Base-by-base conservation (phyloP, 1,284 basidiomycete species). In the Wolfiporia cocos region DNA sequence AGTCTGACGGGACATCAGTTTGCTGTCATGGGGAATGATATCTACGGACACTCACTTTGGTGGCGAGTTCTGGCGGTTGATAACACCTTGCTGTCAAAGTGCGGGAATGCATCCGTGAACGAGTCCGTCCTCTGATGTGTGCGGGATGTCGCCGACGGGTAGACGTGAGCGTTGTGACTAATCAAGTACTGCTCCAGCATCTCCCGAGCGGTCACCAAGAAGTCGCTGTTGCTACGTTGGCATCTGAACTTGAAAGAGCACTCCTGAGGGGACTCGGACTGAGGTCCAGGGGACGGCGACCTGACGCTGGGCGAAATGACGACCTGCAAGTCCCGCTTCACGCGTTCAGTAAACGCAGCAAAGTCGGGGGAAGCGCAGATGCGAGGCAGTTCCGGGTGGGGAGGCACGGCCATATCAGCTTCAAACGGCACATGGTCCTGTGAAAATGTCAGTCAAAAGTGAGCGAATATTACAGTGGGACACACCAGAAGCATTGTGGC, bases 361-460 rank as follows among this genome's bases (percentile, higher is more conserved):
- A 95, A 98, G 37, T 97, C 93, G 17, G 82, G 67, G 5, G 86
- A 86, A 20, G 76, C 65, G 56, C 85, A 81, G 24, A 95, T 69
- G 21, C 79, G 73, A 2, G 81, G 76, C 10, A 98, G 71, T 46
- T 95, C 92, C 5, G 77, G 66, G 54, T 81, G 86, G 14, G 87
- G 84, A 7, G 94, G 92, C 17, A 97, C 82, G 37, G 87, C 80
- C 77, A 95, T 87, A 58, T 97, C 93, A 18, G 93, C 93, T 62
- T 98, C 95, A 58, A 97, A 96, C 1, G 95, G 95, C 42, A 99
- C 92, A 57, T 96, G 92, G 58, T 96, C 91, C 90, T 92, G 38
- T 21, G 40, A 34, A 38, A 41, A 19, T n/a, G 42, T 58, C 23
- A 45, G 43, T 34, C 21, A 31, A 30, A n/a, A 34, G 19, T 19